Evolutionary conservation across 2,329 filamentous ascomycete genomes (phyloP), one percentile per base, ranked within the genome.

Genomic region (Trichoderma atroviride): DNA sequence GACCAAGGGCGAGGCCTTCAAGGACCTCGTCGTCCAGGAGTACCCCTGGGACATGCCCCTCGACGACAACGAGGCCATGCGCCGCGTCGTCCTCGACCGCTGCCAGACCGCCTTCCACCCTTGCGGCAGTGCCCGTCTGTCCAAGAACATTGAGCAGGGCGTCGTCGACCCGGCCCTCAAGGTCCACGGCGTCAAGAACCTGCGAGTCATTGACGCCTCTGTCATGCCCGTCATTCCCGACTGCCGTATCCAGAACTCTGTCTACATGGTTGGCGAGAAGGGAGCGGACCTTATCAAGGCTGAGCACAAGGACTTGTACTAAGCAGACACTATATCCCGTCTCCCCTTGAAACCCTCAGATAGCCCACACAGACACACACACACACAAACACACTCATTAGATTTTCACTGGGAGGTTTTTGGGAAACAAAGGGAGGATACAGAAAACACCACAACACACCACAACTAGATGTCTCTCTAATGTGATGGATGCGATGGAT

Each of bases 11-110:
- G 84, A 85, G 0, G 86, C 84, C 1, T 85, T 90, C 77, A 87
- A 81, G 75, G 85, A 87, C 62, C 81, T 87, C 59, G 78, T 88
- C 11, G 78, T 77, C 0, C 80, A 76, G 5, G 84, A 87, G 67
- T 90, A 89, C 74, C 88, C 88, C 0, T 89, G 86, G 86, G 78
- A 82, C 0, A 88, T 90, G 85, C 87, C 87, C 0, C 80, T 84
- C 2, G 74, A 86, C 14, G 82, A 81, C 0, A 86, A 89, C 63
- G 83, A 85, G 69, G 83, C 79, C 1, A 89, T 90, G 87, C 83
- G 85, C 53, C 81, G 81, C 61, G 78, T 82, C 50, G 83, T 89
- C 14, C 76, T 89, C 9, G 87, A 89, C 68, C 80, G 87, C n/a
- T 85, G 78, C 35, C 86, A 89, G 78, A 89, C 87, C 3, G 83